Evolutionary conservation across 257 asterid genomes (phyloP).

Genomic region (Solanum medicagineum): DNA sequence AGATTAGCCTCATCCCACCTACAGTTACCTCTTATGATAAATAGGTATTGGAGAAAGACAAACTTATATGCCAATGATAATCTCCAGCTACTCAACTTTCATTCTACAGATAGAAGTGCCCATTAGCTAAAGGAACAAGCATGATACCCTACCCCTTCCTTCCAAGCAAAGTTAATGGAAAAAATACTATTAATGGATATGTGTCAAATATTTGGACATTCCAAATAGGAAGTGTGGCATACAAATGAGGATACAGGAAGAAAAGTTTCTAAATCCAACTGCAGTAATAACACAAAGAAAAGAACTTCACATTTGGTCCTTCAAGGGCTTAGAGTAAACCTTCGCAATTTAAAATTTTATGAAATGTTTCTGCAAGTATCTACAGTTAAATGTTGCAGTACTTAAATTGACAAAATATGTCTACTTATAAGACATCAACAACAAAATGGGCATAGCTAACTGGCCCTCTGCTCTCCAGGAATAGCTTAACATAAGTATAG

Average conservation of each 20-base stretch:
- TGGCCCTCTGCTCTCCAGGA: background rate
- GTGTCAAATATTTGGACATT: background rate
- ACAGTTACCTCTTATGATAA: background rate
- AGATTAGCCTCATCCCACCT: conserved; percentile 73
- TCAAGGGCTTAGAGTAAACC: background rate
- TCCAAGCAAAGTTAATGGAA: background rate
- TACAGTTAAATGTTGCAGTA: background rate
- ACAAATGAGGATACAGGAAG: background rate
- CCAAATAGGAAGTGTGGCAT: background rate
- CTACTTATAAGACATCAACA: background rate
- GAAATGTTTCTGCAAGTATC: background rate
- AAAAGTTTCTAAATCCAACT: background rate
- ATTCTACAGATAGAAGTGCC: background rate
- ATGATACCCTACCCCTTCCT: background rate
- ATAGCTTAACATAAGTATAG: background rate
- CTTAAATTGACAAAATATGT: background rate
- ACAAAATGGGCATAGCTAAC: background rate
- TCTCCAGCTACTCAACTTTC: background rate
- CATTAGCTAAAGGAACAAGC: background rate
- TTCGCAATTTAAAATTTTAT: background rate
- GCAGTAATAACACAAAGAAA: background rate
- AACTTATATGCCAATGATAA: background rate
- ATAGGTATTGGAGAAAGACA: background rate
- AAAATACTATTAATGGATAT: background rate
- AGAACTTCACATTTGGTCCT: background rate